These are phyloP conservation scores for Breynia disticha DNA, from an alignment of 441 rosid genomes.

Conservation along the genomic window DNA sequence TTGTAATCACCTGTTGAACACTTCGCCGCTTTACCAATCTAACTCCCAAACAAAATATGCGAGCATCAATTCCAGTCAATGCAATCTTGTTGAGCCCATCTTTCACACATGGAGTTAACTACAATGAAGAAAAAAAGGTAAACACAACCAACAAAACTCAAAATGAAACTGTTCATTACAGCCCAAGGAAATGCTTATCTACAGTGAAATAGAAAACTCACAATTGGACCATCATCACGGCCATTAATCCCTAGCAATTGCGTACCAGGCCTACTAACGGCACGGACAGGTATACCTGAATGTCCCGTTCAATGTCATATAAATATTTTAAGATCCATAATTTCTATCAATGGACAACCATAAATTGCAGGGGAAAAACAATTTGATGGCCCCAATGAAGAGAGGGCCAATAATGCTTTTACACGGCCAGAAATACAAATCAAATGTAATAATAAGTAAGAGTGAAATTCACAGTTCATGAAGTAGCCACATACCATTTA, in stretches of 20 bases:
- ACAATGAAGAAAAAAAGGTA: constrained; percentile 15
- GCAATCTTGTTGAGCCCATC: constrained; percentile 82
- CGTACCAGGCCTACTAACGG: constrained; percentile 79
- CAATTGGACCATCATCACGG: constrained; percentile 97
- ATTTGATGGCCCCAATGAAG: no score
- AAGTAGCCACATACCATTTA: constrained; percentile 68
- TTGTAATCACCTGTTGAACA: constrained; percentile 63
- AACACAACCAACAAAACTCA: constrained; percentile 6
- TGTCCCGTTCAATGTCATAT: constrained; percentile 4
- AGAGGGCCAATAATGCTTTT: no score
- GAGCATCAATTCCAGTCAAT: constrained; percentile 65
- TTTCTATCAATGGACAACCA: no score
- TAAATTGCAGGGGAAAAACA: no score
- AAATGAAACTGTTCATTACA: background rate
- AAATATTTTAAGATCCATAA: background rate
- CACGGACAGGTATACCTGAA: constrained; percentile 59
- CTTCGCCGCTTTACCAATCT: constrained; percentile 80
- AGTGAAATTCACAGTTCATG: no score
- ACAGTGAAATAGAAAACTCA: constrained; percentile 28
- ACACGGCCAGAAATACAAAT: no score
- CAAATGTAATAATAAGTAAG: no score
- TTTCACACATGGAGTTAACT: constrained; percentile 61
- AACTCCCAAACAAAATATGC: constrained; percentile 83
- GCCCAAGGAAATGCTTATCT: background rate
- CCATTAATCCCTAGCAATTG: constrained; percentile 90